These are phyloP conservation scores for Zangia roseola DNA, from an alignment of 768 basidiomycete species.

Conservation along the genomic window DNA sequence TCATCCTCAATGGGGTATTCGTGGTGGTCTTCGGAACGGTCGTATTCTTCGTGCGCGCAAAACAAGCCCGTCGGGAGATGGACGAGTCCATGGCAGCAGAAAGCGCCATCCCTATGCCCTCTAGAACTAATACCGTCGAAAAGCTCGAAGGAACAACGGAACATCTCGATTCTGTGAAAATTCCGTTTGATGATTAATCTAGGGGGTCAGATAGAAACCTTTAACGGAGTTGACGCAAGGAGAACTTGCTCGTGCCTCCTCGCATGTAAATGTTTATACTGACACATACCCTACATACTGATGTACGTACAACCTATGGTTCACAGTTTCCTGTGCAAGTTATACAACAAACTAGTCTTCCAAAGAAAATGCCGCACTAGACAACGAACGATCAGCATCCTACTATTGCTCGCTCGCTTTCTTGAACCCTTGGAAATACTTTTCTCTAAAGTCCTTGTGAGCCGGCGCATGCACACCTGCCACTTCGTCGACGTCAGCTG, in stretches of 20 bases:
- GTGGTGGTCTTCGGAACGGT: constrained; percentile 38
- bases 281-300: too few species aligned
- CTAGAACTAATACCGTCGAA: not conserved
- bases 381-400: not conserved
- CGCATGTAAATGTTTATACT: too few species aligned
- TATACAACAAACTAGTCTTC: too few species aligned
- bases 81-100: constrained; percentile 52
- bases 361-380: too few species aligned
- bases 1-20: constrained; percentile 65
- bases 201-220: not conserved
- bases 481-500: constrained; percentile 9
- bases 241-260: too few species aligned
- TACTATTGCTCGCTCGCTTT: constrained; percentile 30
- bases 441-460: constrained; percentile 85
- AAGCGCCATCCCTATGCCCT: not conserved
- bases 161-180: not conserved
- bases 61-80: constrained; percentile 58
- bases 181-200: not conserved
- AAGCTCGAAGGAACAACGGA: not conserved
- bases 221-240: not conserved
- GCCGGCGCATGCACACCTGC: constrained; percentile 62
- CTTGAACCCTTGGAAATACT: constrained; percentile 84
- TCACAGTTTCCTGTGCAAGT: too few species aligned
- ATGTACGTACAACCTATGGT: too few species aligned
- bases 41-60: constrained; percentile 56